Evolutionary conservation across 352 stramenopile genomes (phyloP), one percentile per base, ranked within the genome.

Genomic region (Phytophthora sansomeana): DNA sequence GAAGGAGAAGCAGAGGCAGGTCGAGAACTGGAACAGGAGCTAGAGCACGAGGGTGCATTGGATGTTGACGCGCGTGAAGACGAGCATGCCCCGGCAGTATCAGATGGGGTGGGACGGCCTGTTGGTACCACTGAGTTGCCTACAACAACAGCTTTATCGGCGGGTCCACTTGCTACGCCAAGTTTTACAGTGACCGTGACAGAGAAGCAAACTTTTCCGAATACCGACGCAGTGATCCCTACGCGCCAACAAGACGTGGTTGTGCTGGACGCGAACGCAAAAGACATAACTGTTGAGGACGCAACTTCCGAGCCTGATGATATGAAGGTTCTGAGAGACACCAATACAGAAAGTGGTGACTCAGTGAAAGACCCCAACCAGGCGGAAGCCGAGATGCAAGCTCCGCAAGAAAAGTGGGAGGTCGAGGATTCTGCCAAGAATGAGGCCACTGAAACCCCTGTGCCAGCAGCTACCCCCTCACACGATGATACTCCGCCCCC

Each of bases 391-490:
- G 57, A 64, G n/a, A 47, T 72, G 29, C 47, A 63, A 50, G 57
- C 53, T 13, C 66, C 66, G 14, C 46, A 63, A 65, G 46, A 70
- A 43, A 49, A 56, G 21, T 69, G 58, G 65, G 47, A 57, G 9
- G 29, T 70, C 5, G 28, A 67, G 16, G 46, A 59, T 17, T 63
- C 54, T 13, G 26, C 5, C 30, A 58, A 52, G 8, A 41, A 47
- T 9, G 50, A 60, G 21, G 43, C 30, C 17, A 30, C n/a, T 26
- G 51, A 56, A 58, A 39, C 52, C 5, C 52, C 54, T 39, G 33
- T 17, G 4, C 41, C 54, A n/a, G 14, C 59, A 16, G 30, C n/a
- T 2, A 43, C 63, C 33, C 51, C 24, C 16, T 41, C 19, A 30
- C 29, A 0, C 30, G 56, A 57, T 29, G 46, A 62, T 29, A 69